Percentiles rank a stretch among this genome's conserved stretches.
Evolutionary conservation across 331 rosid species (phyloP).

Genomic region (Acacia pycnantha): DNA sequence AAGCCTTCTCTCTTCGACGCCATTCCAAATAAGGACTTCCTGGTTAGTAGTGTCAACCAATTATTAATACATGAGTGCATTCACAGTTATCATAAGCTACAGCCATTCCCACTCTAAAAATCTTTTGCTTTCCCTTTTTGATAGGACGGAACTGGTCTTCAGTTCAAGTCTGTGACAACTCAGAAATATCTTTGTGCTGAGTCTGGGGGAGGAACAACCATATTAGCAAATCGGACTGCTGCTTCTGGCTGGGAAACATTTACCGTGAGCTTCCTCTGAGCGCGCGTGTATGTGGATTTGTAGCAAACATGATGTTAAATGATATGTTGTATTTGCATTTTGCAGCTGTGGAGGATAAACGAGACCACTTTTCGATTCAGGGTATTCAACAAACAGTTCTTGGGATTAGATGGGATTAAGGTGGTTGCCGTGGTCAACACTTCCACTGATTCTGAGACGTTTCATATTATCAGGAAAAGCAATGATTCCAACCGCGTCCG

Average conservation of each 20-base stretch:
- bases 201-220: conserved; percentile 61
- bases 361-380: conserved; percentile 54
- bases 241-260: conserved; percentile 83
- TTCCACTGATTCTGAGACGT: conserved; percentile 38
- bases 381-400: conserved; percentile 60
- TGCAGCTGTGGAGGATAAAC: conserved; percentile 76
- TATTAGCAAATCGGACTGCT: conserved; percentile 58
- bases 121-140: not conserved
- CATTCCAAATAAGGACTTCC: conserved; percentile 70
- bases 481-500: conserved; percentile 43
- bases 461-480: conserved; percentile 47
- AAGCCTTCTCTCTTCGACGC: conserved; percentile 80
- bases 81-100: not conserved
- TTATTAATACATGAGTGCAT: not conserved
- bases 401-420: conserved; percentile 51
- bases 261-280: conserved; percentile 24
- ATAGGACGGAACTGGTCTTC: conserved; percentile 79
- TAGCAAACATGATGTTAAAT: not conserved
- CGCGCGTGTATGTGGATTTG: too few relatives aligned
- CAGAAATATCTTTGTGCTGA: conserved; percentile 63
- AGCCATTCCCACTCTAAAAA: not conserved
- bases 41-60: conserved; percentile 38
- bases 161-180: conserved; percentile 61
- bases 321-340: not conserved
- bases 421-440: conserved; percentile 49